Evolutionary conservation across 139 green algal genomes (phyloP), one percentile per base, ranked within the genome.

Genomic region (Chlamydomonas sp.): DNA sequence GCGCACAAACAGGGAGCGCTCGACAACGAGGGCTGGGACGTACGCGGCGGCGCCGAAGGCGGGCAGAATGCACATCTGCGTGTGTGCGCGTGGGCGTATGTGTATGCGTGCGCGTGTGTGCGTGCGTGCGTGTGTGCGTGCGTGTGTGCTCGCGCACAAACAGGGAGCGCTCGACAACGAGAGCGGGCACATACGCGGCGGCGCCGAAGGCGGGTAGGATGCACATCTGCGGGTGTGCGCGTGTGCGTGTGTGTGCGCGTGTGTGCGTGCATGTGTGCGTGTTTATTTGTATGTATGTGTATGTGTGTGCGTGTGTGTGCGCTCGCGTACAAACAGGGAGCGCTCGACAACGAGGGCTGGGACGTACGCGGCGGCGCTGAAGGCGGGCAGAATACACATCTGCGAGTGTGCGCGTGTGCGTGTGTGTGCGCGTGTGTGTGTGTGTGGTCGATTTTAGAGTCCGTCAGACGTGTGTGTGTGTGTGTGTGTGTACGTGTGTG

Each of bases 31-130:
- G n/a, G n/a, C n/a, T n/a, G 89, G 90, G 31, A 95, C 26, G 54
- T 94, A 96, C 30, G 83, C 69, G 3, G 85, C 81, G 20, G 89
- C 88, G 8, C 83, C 83, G 73, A 89, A 94, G 26, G 84, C 83
- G 10, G 89, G 85, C 10, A 62, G 36, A 35, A 61, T 5, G 65
- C 47, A 64, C 8, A 64, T 30, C 61, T n/a, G n/a, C n/a, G n/a
- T n/a, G n/a, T n/a, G n/a, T n/a, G n/a, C 20, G 43, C 43, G 20
- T 54, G 43, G 16, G 20, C 20, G 43, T 20, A 54, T 54, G 43
- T 54, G 20, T 54, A 20, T 54, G 43, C 20, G 43, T 54, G 20
- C 20, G 43, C 13, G 20, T 54, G 43, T 54, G 20, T 54, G 43
- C 20, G 43, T 20, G 43, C 20, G 43, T 54, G 20, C 20, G 43